These are phyloP conservation scores for Penstemon newberryi DNA, from an alignment of 257 asterid species.

Conservation along the genomic window DNA sequence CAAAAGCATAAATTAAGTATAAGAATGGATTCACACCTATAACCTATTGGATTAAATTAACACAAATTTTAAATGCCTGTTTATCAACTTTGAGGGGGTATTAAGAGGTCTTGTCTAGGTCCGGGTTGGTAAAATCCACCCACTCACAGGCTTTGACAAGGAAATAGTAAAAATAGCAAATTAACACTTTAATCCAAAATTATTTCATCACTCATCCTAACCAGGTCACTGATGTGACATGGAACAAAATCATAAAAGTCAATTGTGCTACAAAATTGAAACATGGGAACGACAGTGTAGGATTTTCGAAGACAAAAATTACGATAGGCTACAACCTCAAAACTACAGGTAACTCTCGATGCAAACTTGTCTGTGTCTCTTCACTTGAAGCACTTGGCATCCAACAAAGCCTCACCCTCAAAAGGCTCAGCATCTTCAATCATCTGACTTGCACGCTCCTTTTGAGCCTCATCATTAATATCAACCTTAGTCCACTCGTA, in stretches of 20 bases:
- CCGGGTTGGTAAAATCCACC: too few species aligned
- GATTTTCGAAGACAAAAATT: constrained; percentile 8
- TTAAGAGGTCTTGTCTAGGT: too few species aligned
- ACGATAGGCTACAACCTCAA: constrained; percentile 19
- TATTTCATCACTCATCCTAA: not conserved
- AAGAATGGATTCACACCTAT: too few species aligned
- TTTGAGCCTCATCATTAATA: constrained; percentile 52
- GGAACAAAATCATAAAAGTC: constrained; percentile 1
- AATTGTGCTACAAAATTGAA: not conserved
- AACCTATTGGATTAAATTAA: too few species aligned
- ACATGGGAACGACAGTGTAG: not conserved
- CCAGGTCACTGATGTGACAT: not conserved
- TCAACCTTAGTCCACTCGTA: constrained; percentile 74
- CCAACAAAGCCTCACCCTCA: constrained; percentile 58
- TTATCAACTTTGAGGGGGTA: too few species aligned
- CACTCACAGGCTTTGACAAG: too few species aligned
- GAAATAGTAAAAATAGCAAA: too few species aligned
- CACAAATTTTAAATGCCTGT: too few species aligned
- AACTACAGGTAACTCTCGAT: not conserved
- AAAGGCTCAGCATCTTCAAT: constrained; percentile 73
- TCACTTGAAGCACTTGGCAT: constrained; percentile 67
- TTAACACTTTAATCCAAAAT: not conserved
- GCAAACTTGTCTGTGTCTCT: not conserved
- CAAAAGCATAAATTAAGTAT: too few species aligned
- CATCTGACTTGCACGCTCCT: constrained; percentile 61